Base-by-base conservation (phyloP, 805 yeast genomes). In the Wickerhamiella allomyrinae region DNA sequence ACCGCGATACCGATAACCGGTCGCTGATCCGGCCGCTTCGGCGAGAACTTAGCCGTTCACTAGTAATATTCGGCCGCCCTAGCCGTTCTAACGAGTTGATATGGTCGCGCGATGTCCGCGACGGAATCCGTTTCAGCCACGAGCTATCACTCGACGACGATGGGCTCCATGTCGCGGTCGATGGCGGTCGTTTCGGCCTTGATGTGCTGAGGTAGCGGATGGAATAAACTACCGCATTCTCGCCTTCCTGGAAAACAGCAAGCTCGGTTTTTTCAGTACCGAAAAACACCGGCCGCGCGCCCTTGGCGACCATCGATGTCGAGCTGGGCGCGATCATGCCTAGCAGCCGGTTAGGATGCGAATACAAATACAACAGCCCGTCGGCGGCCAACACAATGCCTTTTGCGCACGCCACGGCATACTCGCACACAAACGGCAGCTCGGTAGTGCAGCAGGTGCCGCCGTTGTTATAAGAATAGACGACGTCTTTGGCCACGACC, bases 311-410 rank as follows among this genome's bases (percentile, higher is more conserved):
- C 2, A 75, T 71, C 0, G 84, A 71, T 0, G 80, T 76, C 2
- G 86, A 75, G 0, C 85, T 74, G 0, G 89, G 76, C 1, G 76
- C 74, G 4, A 85, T 71, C 4, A 74, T 63, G 2, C 94, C 85
- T 43, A 82, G 68, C 3, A 83, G 91, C 2, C 74, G 72, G 46
- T 79, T 61, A 1, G 94, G 89, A 55, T 83, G 93, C 1, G 76
- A 68, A 45, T 85, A 56, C 0, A 93, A 76, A 41, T 84, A 65
- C 49, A 82, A 79, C 41, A 63, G 59, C 3, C 55, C 57, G 20
- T 42, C 43, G 27, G 47, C 45, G 13, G 37, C 82, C 19, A 82
- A 52, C 0, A 86, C 60, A 3, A 84, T 54, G 0, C 95, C 95
- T 33, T 72, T 68, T 20, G 74, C 75, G 52, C 76, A 79, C 9